Conservation (phyloP, 305 asterid species). For the Plantago coronopus region DNA sequence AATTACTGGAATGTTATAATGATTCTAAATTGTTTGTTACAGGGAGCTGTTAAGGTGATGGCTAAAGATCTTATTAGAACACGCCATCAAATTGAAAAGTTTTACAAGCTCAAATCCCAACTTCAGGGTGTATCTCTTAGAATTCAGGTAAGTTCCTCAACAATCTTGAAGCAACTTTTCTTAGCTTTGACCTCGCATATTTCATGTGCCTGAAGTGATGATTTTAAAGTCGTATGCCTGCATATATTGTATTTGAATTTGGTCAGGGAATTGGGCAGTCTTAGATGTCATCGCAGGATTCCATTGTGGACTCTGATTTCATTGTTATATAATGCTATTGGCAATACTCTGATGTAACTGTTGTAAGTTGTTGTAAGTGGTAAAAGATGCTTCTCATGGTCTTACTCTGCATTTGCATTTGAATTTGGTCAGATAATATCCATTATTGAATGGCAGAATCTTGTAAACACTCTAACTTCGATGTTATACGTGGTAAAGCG, state of each 20-base stretch:
- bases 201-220: slow-evolving; percentile 13
- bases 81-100: slow-evolving; percentile 78
- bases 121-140: slow-evolving; percentile 98
- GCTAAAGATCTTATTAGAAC: slow-evolving; percentile 71
- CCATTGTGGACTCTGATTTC: neutral
- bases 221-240: neutral
- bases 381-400: too few species aligned
- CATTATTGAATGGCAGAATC: too few species aligned
- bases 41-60: slow-evolving; percentile 78
- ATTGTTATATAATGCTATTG: too few species aligned
- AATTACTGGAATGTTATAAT: slow-evolving; percentile 21
- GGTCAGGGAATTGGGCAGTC: slow-evolving; percentile 6
- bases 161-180: slow-evolving; percentile 1
- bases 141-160: slow-evolving; percentile 61
- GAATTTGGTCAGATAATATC: too few species aligned
- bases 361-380: too few species aligned
- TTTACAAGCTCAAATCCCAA: slow-evolving; percentile 95
- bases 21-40: slow-evolving; percentile 33
- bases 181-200: slow-evolving; percentile 29
- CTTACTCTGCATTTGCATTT: too few species aligned
- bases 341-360: too few species aligned
- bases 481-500: too few species aligned
- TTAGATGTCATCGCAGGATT: neutral
- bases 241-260: slow-evolving; percentile 12
- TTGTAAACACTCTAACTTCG: too few species aligned